These are phyloP conservation scores for Aspergillus funiculosus DNA, from an alignment of 495 filamentous ascomycete genomes.

Conservation along the genomic window DNA sequence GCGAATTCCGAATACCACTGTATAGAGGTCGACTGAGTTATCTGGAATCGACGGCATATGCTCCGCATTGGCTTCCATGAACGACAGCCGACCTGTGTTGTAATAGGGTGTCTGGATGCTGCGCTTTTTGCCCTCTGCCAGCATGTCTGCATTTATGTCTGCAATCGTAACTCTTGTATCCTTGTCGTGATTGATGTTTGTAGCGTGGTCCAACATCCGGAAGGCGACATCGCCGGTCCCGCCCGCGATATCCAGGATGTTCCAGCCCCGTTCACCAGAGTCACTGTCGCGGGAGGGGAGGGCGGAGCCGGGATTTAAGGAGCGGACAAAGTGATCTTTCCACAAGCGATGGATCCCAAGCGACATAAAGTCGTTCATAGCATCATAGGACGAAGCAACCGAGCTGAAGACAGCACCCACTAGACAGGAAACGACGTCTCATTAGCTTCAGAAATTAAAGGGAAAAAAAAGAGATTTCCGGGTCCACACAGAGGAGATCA, in stretches of 20 bases:
- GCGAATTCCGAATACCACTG: conserved; percentile 93
- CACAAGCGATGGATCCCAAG: conserved; percentile 93
- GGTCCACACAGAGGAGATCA: background rate
- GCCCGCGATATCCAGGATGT: conserved; percentile 94
- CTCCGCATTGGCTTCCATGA: conserved; percentile 90
- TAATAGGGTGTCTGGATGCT: conserved; percentile 55
- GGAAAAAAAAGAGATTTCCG: background rate
- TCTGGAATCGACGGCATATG: conserved; percentile 58
- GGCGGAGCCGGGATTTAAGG: conserved; percentile 76
- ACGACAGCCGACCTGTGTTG: conserved; percentile 55
- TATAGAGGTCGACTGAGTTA: conserved; percentile 80
- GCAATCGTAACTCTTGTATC: conserved; percentile 77
- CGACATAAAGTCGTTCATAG: conserved; percentile 99
- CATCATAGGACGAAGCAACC: conserved; percentile 85
- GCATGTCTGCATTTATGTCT: conserved; percentile 95
- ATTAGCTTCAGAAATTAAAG: conserved; percentile 17
- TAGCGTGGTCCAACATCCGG: conserved; percentile 87
- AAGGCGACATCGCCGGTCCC: conserved; percentile 98
- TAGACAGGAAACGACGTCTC: conserved; percentile 22
- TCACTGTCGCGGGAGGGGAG: conserved; percentile 44
- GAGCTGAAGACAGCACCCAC: conserved; percentile 92
- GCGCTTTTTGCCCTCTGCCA: conserved; percentile 78
- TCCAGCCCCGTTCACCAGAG: conserved; percentile 47
- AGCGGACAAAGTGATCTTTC: conserved; percentile 97
- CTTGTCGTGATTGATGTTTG: conserved; percentile 72